A percentile compares a stretch with the other conserved stretches of the same genome.
Conservation (phyloP, 208 protist genomes). For the Leptomonas seymouri region DNA sequence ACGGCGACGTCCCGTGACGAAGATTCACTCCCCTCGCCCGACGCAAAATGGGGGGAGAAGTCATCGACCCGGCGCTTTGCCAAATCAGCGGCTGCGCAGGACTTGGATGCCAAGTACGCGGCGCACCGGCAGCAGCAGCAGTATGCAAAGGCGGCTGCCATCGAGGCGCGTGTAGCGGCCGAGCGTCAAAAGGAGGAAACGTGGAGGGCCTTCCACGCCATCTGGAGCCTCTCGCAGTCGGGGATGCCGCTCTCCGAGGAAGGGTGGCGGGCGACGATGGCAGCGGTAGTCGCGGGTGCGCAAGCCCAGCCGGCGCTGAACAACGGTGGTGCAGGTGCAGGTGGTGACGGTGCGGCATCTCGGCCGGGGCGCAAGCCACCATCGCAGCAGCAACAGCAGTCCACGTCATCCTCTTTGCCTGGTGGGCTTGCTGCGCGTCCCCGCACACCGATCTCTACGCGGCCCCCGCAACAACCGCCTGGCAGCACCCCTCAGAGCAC, state of each 20-base stretch:
- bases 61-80: not conserved
- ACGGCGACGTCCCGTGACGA: not conserved
- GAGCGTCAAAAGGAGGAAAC: slow-evolving; percentile 24
- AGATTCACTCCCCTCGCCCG: not conserved
- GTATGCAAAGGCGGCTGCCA: slow-evolving; percentile 15
- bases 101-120: slow-evolving; percentile 35
- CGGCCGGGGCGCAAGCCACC: slow-evolving; percentile 7
- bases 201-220: slow-evolving; percentile 56
- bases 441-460: not conserved
- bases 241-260: slow-evolving; percentile 67
- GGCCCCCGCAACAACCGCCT: not conserved
- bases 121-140: slow-evolving; percentile 19
- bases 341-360: not conserved
- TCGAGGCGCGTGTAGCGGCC: slow-evolving; percentile 11
- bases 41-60: not conserved
- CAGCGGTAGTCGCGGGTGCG: not conserved
- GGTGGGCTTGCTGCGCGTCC: not conserved
- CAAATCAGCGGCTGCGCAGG: slow-evolving; percentile 32
- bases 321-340: not conserved
- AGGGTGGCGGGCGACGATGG: slow-evolving; percentile 28
- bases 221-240: slow-evolving; percentile 57
- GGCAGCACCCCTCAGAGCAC: not conserved
- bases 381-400: not conserved
- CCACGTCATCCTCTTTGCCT: not conserved
- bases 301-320: not conserved